Evolutionary conservation across 257 asterid genomes (phyloP).

Genomic region (Salvia rosmarinus): DNA sequence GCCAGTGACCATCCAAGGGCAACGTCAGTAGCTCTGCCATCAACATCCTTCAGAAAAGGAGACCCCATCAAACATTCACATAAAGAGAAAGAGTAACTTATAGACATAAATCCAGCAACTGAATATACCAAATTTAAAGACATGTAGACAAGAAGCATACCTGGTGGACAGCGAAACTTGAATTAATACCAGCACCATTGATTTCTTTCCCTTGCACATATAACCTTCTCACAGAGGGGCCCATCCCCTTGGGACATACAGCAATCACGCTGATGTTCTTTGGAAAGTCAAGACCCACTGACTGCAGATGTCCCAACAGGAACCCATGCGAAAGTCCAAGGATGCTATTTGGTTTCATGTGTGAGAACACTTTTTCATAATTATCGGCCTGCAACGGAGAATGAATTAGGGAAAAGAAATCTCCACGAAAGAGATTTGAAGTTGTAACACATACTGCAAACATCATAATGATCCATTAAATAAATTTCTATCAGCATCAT

Average conservation of each 20-base stretch:
- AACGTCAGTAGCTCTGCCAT: conserved; percentile 96
- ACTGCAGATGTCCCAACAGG: conserved; percentile 96
- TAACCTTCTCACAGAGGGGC: conserved; percentile 97
- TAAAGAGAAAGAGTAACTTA: not conserved
- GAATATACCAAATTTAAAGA: not conserved
- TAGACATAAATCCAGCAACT: not conserved
- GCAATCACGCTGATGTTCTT: conserved; percentile 89
- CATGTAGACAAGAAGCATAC: conserved; percentile 32
- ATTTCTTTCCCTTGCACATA: conserved; percentile 95
- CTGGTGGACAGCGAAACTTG: conserved; percentile 98
- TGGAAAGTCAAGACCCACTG: conserved; percentile 81
- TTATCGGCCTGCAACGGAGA: conserved; percentile 76
- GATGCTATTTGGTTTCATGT: conserved; percentile 94
- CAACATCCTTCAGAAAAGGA: conserved; percentile 62
- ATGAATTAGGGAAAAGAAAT: conserved; percentile 15
- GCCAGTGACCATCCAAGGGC: conserved; percentile 99
- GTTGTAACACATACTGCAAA: not conserved
- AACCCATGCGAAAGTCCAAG: conserved; percentile 98
- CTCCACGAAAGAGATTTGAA: not conserved
- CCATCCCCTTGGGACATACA: conserved; percentile 99
- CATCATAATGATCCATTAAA: not conserved
- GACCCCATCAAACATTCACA: conserved; percentile 13
- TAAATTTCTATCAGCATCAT: not conserved
- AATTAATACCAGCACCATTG: conserved; percentile 94
- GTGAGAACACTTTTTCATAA: conserved; percentile 79